Percentiles rank a stretch among this genome's conserved stretches.
phyloP scores from a whole-genome alignment of 495 filamentous ascomycete species.

The Paragyromitra xinjiangensis region DNA sequence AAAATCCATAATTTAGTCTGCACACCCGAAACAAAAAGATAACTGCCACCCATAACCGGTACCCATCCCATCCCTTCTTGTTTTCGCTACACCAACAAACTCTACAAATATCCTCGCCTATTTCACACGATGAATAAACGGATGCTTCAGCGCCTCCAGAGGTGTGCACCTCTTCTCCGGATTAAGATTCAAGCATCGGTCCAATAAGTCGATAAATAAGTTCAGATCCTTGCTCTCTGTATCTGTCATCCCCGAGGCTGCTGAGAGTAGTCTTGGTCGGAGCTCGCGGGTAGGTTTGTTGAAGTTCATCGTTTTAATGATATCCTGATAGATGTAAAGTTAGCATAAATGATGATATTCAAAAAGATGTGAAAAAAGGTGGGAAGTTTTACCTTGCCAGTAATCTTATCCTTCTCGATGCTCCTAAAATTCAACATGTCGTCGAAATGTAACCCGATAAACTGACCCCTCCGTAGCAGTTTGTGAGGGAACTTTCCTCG shows the following conservation, averaged over 20 bases:
- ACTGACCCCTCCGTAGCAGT: conserved; percentile 78
- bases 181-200: conserved; percentile 86
- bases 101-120: conserved; percentile 25
- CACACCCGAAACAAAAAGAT: background rate
- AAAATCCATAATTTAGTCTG: background rate
- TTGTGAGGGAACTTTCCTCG: conserved; percentile 91
- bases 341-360: conserved; percentile 42
- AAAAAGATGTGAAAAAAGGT: background rate
- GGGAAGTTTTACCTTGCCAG: conserved; percentile 71
- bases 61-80: background rate
- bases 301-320: conserved; percentile 73
- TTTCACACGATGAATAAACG: conserved; percentile 68
- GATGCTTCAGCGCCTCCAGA: conserved; percentile 84
- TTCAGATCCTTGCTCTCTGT: conserved; percentile 79
- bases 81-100: background rate
- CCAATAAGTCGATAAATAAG: conserved; percentile 83
- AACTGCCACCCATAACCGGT: conserved; percentile 11
- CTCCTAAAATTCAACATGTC: conserved; percentile 86
- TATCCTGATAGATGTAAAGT: conserved; percentile 62
- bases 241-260: conserved; percentile 76
- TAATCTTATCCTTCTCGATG: conserved; percentile 82
- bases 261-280: conserved; percentile 75
- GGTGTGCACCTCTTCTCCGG: conserved; percentile 93
- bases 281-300: conserved; percentile 85
- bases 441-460: conserved; percentile 82